Evolutionary conservation across 202 grass and related monocot species (phyloP).

Genomic region (Panicum hallii): DNA sequence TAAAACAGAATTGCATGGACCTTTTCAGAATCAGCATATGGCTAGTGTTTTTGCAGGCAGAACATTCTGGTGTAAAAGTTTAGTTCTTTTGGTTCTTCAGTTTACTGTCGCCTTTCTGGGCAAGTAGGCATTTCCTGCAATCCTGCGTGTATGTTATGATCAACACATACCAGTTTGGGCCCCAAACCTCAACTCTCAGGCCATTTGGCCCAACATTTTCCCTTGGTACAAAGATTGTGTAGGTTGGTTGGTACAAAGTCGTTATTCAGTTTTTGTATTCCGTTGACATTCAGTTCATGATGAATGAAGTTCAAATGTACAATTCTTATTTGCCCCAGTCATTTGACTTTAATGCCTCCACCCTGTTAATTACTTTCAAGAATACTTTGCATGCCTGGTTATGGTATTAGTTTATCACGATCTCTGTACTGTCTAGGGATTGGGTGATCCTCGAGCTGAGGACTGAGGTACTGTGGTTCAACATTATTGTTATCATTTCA

Average conservation of each 20-base stretch:
- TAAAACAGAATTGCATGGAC: constrained; percentile 19
- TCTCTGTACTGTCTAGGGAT: too few species aligned
- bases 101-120: neutral
- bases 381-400: too few species aligned
- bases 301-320: too few species aligned
- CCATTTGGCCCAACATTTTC: constrained; percentile 9
- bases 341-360: too few species aligned
- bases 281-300: neutral
- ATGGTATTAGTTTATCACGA: too few species aligned
- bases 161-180: neutral
- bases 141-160: neutral
- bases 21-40: constrained; percentile 6
- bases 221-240: constrained; percentile 4
- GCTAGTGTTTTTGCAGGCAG: neutral
- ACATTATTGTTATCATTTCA: too few species aligned
- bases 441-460: too few species aligned
- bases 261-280: neutral
- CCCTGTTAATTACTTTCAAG: too few species aligned
- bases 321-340: too few species aligned
- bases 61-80: neutral
- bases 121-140: neutral
- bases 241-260: neutral
- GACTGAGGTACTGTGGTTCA: too few species aligned
- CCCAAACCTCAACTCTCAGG: neutral
- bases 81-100: neutral